Evolutionary conservation across 371 early-diverging fungal species (phyloP).

Genomic region (Rhizopus arrhizus): DNA sequence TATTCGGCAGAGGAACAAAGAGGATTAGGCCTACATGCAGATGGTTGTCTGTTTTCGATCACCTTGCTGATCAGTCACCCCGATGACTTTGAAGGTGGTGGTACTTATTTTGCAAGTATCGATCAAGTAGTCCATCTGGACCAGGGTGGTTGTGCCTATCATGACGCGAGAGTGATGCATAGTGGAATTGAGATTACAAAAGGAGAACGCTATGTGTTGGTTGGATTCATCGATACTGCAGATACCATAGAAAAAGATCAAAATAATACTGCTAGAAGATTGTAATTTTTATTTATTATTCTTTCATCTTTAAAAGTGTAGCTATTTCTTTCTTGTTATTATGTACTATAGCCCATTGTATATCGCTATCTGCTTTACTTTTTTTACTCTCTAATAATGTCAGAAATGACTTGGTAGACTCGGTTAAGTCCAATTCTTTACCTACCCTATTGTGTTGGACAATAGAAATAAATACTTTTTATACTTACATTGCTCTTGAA

Average conservation of each 20-base stretch:
- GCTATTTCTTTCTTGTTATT: conserved; percentile 18
- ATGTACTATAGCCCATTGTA: conserved; percentile 20
- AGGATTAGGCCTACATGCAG: conserved; percentile 54
- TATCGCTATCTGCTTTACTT: conserved; percentile 26
- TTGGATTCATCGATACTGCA: conserved; percentile 62
- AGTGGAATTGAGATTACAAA: conserved; percentile 49
- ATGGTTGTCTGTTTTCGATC: conserved; percentile 63
- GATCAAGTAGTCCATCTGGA: conserved; percentile 29
- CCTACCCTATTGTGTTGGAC: neutral
- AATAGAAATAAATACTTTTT: neutral
- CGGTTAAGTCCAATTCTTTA: conserved; percentile 20
- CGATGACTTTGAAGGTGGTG: conserved; percentile 65
- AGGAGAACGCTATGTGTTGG: conserved; percentile 53
- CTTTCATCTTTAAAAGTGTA: conserved; percentile 3
- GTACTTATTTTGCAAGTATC: conserved; percentile 51
- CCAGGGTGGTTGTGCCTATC: conserved; percentile 58
- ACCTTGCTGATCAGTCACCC: conserved; percentile 56
- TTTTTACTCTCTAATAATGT: conserved; percentile 22
- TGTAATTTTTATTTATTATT: neutral
- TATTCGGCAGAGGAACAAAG: conserved; percentile 51
- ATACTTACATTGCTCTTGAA: conserved; percentile 16
- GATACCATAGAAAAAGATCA: conserved; percentile 45
- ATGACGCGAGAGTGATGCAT: conserved; percentile 55
- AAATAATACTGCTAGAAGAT: neutral
- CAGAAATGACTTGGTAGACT: conserved; percentile 10